A percentile compares a stretch with the other conserved stretches of the same genome.
These are phyloP conservation scores for Plectranthus barbatus DNA, from an alignment of 257 asterid species.

Conservation along the genomic window DNA sequence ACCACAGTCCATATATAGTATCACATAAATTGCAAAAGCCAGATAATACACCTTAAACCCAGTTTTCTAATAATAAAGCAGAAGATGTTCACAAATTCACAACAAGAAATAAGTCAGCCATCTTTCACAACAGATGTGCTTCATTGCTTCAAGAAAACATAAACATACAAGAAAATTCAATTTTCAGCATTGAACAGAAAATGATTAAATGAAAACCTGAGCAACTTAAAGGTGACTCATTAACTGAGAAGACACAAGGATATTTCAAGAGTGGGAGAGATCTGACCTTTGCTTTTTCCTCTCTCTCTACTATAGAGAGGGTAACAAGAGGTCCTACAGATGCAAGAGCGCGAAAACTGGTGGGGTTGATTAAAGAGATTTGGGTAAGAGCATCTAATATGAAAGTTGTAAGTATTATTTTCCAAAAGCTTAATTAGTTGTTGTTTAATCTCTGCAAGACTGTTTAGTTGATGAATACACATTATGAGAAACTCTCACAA, in stretches of 20 bases:
- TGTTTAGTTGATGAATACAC: too few relatives aligned
- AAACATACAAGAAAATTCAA: background rate
- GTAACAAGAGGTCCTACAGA: conserved; percentile 11
- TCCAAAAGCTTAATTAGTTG: background rate
- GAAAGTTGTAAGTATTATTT: background rate
- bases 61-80: background rate
- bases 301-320: conserved; percentile 11
- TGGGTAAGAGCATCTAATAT: conserved; percentile 11
- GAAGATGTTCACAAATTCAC: conserved; percentile 6
- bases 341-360: background rate
- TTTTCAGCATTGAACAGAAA: background rate
- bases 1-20: conserved; percentile 5
- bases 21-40: background rate
- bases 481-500: too few relatives aligned
- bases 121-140: background rate
- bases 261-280: conserved; percentile 13
- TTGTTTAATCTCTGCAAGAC: too few relatives aligned
- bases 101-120: background rate
- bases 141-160: conserved; percentile 8
- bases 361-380: background rate
- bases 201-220: background rate
- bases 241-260: conserved; percentile 2
- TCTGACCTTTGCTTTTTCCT: conserved; percentile 17
- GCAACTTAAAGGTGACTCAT: conserved; percentile 8
- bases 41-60: background rate